phyloP scores from a whole-genome alignment of 345 rosid species.

The Eucalyptus microcorys region DNA sequence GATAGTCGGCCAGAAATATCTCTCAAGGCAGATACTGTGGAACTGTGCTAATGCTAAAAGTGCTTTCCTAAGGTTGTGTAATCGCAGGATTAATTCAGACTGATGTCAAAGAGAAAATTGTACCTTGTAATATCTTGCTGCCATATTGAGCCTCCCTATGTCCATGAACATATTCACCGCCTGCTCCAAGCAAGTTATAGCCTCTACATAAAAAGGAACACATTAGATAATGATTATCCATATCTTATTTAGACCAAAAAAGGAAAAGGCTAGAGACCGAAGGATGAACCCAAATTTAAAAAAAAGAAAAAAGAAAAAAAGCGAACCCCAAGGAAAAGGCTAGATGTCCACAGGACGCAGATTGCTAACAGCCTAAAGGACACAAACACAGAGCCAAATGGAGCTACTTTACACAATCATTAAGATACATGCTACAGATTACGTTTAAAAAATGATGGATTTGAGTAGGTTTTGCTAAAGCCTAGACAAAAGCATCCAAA shows the following conservation, averaged over 20 bases:
- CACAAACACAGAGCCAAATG: not conserved
- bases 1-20: not conserved
- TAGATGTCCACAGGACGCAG: not conserved
- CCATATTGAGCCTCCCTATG: constrained; percentile 96
- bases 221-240: not conserved
- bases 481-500: not conserved
- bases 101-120: not conserved
- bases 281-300: not conserved
- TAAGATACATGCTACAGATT: not conserved
- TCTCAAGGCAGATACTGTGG: not conserved
- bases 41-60: not conserved
- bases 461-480: not conserved
- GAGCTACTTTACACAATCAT: not conserved
- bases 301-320: not conserved
- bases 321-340: not conserved
- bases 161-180: constrained; percentile 81
- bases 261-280: not conserved
- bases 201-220: constrained; percentile 38
- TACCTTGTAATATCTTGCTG: constrained; percentile 96
- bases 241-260: not conserved
- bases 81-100: not conserved
- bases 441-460: not conserved
- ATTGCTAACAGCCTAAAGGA: not conserved
- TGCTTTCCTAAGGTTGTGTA: not conserved
- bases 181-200: constrained; percentile 79